phyloP scores from a whole-genome alignment of 257 asterid genomes.

The Ilex asprella region DNA sequence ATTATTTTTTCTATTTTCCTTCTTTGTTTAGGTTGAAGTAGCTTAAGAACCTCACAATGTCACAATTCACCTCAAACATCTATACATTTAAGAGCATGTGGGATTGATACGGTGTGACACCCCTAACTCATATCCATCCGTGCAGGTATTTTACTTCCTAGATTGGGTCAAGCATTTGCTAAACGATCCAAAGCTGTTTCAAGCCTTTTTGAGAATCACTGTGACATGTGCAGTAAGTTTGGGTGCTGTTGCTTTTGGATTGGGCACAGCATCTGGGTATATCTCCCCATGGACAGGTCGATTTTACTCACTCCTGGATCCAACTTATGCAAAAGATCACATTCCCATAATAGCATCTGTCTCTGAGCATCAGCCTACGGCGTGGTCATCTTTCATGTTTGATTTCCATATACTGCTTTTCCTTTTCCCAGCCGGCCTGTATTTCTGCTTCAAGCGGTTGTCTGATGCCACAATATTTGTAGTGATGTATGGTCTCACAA shows the following conservation, averaged over 20 bases:
- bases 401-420: conserved; percentile 81
- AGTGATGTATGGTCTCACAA: conserved; percentile 95
- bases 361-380: conserved; percentile 99
- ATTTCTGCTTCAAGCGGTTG: conserved; percentile 97
- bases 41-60: too few relatives aligned
- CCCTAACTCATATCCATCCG: conserved; percentile 18
- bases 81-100: too few relatives aligned
- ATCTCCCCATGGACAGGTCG: conserved; percentile 99
- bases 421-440: conserved; percentile 95
- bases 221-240: conserved; percentile 73
- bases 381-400: conserved; percentile 99
- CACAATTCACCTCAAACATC: too few relatives aligned
- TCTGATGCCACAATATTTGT: conserved; percentile 94
- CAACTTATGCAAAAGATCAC: conserved; percentile 97
- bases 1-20: too few relatives aligned
- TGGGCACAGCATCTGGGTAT: conserved; percentile 97
- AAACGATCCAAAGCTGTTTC: conserved; percentile 82
- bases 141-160: conserved; percentile 92
- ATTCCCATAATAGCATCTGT: conserved; percentile 98
- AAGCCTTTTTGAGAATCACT: conserved; percentile 76
- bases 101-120: background rate
- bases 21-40: too few relatives aligned
- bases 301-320: conserved; percentile 93
- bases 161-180: conserved; percentile 88
- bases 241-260: conserved; percentile 80